Conservation (phyloP, 2,329 filamentous ascomycete genomes). For the Stemphylium vesicarium region DNA sequence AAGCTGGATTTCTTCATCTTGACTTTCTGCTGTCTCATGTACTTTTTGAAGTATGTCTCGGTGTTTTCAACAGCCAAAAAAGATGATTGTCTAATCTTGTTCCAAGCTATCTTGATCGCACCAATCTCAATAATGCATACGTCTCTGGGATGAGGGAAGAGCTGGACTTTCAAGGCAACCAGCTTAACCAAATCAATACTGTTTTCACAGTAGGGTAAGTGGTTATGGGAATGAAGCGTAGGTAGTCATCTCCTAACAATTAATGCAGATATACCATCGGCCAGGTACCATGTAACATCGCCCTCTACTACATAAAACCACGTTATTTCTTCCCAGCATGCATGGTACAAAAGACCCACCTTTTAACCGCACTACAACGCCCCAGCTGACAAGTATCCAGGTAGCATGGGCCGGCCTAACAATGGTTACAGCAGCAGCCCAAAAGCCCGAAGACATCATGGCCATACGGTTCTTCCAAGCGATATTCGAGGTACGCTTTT, state of each 20-base stretch:
- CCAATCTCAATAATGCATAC: conserved; percentile 53
- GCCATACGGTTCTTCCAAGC: conserved; percentile 63
- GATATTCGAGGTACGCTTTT: too few species aligned
- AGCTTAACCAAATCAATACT: conserved; percentile 56
- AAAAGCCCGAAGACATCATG: conserved; percentile 63
- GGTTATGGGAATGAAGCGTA: not conserved
- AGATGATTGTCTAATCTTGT: conserved; percentile 11
- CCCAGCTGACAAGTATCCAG: not conserved
- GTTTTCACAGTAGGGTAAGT: conserved; percentile 42
- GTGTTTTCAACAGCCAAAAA: not conserved
- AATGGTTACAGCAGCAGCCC: conserved; percentile 63
- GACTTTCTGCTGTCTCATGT: conserved; percentile 65
- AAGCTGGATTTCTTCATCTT: conserved; percentile 71
- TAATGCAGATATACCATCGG: conserved; percentile 55
- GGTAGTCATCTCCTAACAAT: not conserved
- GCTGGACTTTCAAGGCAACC: conserved; percentile 48
- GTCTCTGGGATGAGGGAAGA: conserved; percentile 53
- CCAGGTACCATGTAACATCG: conserved; percentile 55
- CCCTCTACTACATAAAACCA: conserved; percentile 67
- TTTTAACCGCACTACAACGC: too few species aligned
- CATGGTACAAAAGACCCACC: conserved; percentile 54
- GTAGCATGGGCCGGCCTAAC: conserved; percentile 67
- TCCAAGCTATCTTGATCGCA: conserved; percentile 45
- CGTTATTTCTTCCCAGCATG: conserved; percentile 69
- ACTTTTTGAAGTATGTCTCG: conserved; percentile 35